Base-by-base conservation (phyloP, 179 eudicot species). In the Camellia oleifera region DNA sequence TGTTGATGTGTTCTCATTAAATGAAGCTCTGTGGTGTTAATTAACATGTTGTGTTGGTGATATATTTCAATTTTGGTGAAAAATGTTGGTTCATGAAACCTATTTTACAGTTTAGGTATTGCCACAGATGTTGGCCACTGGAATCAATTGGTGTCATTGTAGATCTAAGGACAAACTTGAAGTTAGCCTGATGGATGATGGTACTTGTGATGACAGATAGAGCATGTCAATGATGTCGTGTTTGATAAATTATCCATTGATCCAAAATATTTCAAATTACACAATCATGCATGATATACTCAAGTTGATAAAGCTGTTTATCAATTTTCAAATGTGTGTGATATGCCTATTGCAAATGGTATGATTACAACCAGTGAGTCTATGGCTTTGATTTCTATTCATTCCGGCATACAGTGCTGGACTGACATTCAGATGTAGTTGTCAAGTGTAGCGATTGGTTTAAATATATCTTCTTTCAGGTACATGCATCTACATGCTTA, bases 401-500 rank as follows among this genome's bases (percentile, higher is more conserved):
- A 46, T 61, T 62, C 5, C 23, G 18, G 58, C 78, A 76, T 76
- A 52, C 70, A 18, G 10, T 63, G 58, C 78, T 23, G 20, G 18
- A 11, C 18, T 69, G 40, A 7, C 13, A 60, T 46, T 1, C 45
- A 17, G 54, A 58, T 18, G 15, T 76, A 18, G 40, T 54, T 42
- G 44, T 64, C 20, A 20, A 14, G 17, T 75, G 56, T 7, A 14
- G 45, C 54, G 46, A 81, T 81, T 68, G 68, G 45, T 69, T 5
- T 53, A 11, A 40, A 17, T 15, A 42, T 58, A 61, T 56, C 48
- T 81, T 56, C 48, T 81, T 82, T 76, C 86, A 95, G 98, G 98
- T 77, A 95, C 98, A 32, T 86, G 91, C 62, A 93, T 95, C 60
- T 83, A 84, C 85, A 93, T 93, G 94, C 93, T 95, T 60, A 89